Base-by-base conservation (phyloP, 2,329 filamentous ascomycete species). In the Xylaria sp. region DNA sequence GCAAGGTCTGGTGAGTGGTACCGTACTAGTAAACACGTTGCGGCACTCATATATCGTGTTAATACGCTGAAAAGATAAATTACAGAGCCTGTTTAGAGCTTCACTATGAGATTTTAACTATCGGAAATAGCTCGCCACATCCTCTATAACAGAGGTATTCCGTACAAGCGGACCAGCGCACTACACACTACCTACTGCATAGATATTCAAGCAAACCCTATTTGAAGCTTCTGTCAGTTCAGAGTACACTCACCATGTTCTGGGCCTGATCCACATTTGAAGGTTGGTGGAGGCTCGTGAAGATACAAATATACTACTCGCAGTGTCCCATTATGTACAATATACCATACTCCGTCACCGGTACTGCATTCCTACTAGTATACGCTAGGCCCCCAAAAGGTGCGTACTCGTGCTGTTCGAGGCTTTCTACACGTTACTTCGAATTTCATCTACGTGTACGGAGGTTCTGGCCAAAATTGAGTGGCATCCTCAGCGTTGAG, bases 31-130 rank as follows among this genome's bases (percentile, higher is more conserved):
- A 50, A 32, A 34, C 37, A 50, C 39, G 39, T 37, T 51, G 58
- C 39, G 46, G 56, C 32, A 15, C 20, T 15, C 44, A 64, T 55
- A n/a, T n/a, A n/a, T 44, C 34, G 55, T 59, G 39, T 51, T 55
- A 48, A 48, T 28, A 15, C 61, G 12, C 37, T 68, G 23, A 65
- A 62, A 65, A 44, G 64, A 60, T 63, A 66, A 66, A 58, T 37
- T 51, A 23, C 12, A 54, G 25, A 20, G 44, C 62, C 54, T 58
- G 28, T 52, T 66, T 55, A 52, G 57, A 51, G 23, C 48, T 65
- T 52, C 37, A 32, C n/a, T 18, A 44, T 32, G 60, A 56, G 10
- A 37, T 23, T 20, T 58, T 23, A 41, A 37, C 37, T 55, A 8
- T 37, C 28, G 39, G 25, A 58, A 52, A 44, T 37, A 39, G 52